Base-by-base conservation (phyloP, 2,329 filamentous ascomycete genomes). In the Aspergillus jensenii region DNA sequence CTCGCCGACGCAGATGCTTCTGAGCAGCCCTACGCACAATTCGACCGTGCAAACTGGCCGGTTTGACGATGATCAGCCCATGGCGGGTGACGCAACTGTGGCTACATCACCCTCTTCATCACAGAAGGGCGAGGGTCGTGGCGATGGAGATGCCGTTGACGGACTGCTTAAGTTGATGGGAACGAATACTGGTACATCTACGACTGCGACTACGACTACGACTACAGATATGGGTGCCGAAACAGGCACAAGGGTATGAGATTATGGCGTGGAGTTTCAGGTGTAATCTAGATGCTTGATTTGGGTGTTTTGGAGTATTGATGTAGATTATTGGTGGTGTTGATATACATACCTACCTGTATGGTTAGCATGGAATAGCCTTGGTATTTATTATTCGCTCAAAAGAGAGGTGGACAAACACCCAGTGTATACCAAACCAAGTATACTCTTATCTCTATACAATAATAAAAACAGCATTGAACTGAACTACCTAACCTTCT, bases 121-220 rank as follows among this genome's bases (percentile, higher is more conserved):
- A 23, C 41, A 47, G 35, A 15, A 35, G 6, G 23, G 33, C 3
- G 43, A 41, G 43, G 21, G 52, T 21, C 33, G 66, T 39, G 74
- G 73, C 15, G 52, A 67, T 39, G 74, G 73, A 15, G 73, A 74
- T 41, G 74, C 74, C 1, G 69, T 75, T 5, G 73, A 77, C 56
- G 74, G 74, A 23, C 56, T 77, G 31, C 61, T 77, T 35, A 75
- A 75, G 58, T 64, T 76, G 12, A 76, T 76, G 74, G 71, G 68
- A 21, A 76, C 73, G 15, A 56, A 31, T 19, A 31, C 15, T 5
- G 15, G 35, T 37, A 5, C 35, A n/a, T 14, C 35, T 37, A 6
- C 15, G 35, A 12, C 35, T 37, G 6, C 15, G 35, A 37, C 35
- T 14, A 37, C 33, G 33, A 15, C 33, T 6, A 3, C 12, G 35